Conservation (phyloP, 306 rosid genomes). For the Lablab purpureus region DNA sequence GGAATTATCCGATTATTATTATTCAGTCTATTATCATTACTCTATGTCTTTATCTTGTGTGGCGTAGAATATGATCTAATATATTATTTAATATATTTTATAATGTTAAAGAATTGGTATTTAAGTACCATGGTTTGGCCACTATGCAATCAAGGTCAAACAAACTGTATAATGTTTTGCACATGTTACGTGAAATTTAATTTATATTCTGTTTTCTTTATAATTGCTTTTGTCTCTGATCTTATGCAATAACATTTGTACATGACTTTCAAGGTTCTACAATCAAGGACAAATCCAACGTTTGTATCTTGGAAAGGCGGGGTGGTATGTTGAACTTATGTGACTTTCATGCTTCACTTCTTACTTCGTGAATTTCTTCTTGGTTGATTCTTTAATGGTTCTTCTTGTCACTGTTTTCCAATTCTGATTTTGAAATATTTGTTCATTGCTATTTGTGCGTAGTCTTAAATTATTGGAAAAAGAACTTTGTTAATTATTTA, state of each 20-base stretch:
- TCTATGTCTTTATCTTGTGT: neutral
- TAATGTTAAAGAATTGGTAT: neutral
- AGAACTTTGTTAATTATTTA: neutral
- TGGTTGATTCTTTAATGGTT: constrained; percentile 25
- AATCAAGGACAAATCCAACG: constrained; percentile 78
- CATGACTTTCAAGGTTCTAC: constrained; percentile 73
- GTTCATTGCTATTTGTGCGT: neutral
- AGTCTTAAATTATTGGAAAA: constrained; percentile 8
- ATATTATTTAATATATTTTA: neutral
- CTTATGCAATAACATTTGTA: neutral
- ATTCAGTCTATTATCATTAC: neutral
- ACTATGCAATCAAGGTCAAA: neutral
- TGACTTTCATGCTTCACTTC: neutral
- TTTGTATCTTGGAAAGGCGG: constrained; percentile 95
- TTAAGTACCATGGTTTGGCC: neutral
- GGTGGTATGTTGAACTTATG: constrained; percentile 71
- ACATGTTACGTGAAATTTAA: neutral
- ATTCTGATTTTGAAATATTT: neutral
- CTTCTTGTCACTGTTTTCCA: neutral
- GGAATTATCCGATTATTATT: neutral
- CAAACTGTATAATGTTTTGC: neutral
- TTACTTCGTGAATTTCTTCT: constrained; percentile 1
- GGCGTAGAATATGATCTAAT: neutral
- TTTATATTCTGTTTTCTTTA: neutral
- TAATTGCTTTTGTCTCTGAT: constrained; percentile 3